Conservation (phyloP, 257 asterid species). For the Plantago elongata region DNA sequence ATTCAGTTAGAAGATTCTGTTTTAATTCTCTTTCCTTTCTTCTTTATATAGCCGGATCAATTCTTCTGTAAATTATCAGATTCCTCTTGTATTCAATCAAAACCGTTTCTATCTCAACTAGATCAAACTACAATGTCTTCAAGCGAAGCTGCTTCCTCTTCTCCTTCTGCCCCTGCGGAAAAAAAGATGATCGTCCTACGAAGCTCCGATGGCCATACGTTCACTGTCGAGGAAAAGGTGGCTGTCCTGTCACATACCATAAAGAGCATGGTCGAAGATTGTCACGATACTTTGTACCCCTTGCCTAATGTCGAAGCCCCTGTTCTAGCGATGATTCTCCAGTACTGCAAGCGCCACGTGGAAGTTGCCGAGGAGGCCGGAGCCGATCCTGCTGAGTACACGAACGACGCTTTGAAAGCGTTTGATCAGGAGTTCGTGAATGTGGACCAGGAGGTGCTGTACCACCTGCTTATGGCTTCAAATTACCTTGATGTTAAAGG, state of each 20-base stretch:
- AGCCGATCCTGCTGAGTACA: neutral
- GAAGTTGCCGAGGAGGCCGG: conserved; percentile 5
- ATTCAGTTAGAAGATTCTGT: too few relatives aligned
- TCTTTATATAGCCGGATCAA: too few relatives aligned
- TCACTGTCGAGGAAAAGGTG: conserved; percentile 19
- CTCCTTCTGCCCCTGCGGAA: neutral
- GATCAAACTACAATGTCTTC: too few relatives aligned
- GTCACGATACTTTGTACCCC: conserved; percentile 15
- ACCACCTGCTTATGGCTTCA: neutral
- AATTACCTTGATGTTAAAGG: neutral
- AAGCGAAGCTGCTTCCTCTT: neutral
- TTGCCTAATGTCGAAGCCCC: neutral
- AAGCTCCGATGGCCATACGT: conserved; percentile 20
- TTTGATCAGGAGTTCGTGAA: neutral
- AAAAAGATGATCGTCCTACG: conserved; percentile 14
- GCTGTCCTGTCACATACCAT: conserved; percentile 11
- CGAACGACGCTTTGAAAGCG: conserved; percentile 3
- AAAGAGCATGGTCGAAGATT: conserved; percentile 21
- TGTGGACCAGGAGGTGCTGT: conserved; percentile 15
- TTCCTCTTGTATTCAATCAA: too few relatives aligned
- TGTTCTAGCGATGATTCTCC: conserved; percentile 5
- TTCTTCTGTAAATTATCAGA: too few relatives aligned
- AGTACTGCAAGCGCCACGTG: conserved; percentile 28
- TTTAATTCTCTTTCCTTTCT: too few relatives aligned
- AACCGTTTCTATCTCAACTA: too few relatives aligned